Percentiles rank a stretch among this genome's conserved stretches.
These are phyloP conservation scores for Podospora pseudocomata DNA, from an alignment of 495 filamentous ascomycete genomes.

Conservation along the genomic window DNA sequence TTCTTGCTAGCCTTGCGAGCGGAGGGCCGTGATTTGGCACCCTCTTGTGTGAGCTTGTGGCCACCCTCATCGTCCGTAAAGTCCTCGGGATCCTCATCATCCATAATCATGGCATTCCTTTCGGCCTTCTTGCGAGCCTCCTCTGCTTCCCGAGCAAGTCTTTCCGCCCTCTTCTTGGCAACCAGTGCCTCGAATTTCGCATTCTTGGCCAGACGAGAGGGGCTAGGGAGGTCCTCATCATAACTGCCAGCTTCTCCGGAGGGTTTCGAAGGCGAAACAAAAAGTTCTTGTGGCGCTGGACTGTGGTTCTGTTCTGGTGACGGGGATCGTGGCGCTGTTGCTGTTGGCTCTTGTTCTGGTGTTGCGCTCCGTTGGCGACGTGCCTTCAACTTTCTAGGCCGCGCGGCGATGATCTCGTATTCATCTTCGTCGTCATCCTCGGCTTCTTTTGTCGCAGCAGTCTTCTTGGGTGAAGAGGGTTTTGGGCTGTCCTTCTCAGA, in stretches of 20 bases:
- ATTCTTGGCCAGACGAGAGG: conserved; percentile 43
- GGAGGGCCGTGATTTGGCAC: conserved; percentile 51
- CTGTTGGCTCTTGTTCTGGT: conserved; percentile 25
- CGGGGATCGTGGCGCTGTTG: conserved; percentile 31
- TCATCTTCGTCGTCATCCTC: conserved; percentile 31
- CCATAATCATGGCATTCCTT: conserved; percentile 35
- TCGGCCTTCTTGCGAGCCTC: conserved; percentile 50
- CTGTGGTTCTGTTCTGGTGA: conserved; percentile 10
- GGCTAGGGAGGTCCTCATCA: conserved; percentile 42
- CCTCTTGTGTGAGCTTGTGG: conserved; percentile 57
- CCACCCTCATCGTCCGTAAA: conserved; percentile 56
- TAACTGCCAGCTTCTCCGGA: conserved; percentile 41
- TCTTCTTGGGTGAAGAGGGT: conserved; percentile 20
- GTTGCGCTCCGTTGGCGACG: conserved; percentile 36
- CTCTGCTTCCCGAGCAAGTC: conserved; percentile 59
- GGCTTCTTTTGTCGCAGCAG: conserved; percentile 20
- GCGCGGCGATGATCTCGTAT: conserved; percentile 25
- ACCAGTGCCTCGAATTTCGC: conserved; percentile 64
- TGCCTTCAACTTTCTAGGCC: conserved; percentile 33
- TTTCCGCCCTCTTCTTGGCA: conserved; percentile 65
- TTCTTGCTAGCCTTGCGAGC: conserved; percentile 87
- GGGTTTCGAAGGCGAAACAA: conserved; percentile 41
- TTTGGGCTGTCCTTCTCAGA: conserved; percentile 17
- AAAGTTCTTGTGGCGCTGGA: conserved; percentile 33
- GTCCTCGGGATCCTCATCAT: conserved; percentile 49